Percentiles rank a stretch among this genome's conserved stretches.
Conservation (phyloP, 495 filamentous ascomycete genomes). For the Aspergillus ellipticus region DNA sequence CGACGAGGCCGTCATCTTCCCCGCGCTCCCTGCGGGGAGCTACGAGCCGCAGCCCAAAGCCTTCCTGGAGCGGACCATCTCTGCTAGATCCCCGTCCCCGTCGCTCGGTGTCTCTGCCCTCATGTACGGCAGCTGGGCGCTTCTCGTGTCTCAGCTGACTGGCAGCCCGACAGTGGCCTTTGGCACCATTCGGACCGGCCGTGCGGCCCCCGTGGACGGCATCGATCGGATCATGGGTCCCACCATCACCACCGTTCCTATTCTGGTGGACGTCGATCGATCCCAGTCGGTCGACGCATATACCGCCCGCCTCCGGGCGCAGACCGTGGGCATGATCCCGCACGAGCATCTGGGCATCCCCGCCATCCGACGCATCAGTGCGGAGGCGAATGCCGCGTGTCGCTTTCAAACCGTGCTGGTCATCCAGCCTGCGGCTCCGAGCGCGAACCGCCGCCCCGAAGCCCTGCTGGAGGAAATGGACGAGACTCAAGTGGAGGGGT, state of each 20-base stretch:
- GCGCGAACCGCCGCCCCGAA: too few species aligned
- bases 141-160: slow-evolving; percentile 38
- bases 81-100: too few species aligned
- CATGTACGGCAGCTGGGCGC: slow-evolving; percentile 34
- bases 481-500: too few species aligned
- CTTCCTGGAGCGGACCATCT: too few species aligned
- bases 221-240: neutral
- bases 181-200: neutral
- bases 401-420: slow-evolving; percentile 9
- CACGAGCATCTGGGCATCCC: slow-evolving; percentile 43
- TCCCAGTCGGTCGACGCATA: neutral
- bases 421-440: too few species aligned
- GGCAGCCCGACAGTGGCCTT: neutral
- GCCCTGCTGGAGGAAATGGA: too few species aligned
- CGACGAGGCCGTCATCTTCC: too few species aligned
- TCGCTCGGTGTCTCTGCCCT: too few species aligned
- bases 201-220: neutral
- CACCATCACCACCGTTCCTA: neutral
- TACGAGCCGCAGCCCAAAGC: too few species aligned
- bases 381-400: slow-evolving; percentile 26
- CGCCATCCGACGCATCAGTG: slow-evolving; percentile 48
- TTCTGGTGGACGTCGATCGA: neutral
- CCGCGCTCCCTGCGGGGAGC: too few species aligned
- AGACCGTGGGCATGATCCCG: slow-evolving; percentile 26
- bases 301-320: too few species aligned